phyloP scores from a whole-genome alignment of 164 flowering plant genomes.

The Nymphaea colorata region DNA sequence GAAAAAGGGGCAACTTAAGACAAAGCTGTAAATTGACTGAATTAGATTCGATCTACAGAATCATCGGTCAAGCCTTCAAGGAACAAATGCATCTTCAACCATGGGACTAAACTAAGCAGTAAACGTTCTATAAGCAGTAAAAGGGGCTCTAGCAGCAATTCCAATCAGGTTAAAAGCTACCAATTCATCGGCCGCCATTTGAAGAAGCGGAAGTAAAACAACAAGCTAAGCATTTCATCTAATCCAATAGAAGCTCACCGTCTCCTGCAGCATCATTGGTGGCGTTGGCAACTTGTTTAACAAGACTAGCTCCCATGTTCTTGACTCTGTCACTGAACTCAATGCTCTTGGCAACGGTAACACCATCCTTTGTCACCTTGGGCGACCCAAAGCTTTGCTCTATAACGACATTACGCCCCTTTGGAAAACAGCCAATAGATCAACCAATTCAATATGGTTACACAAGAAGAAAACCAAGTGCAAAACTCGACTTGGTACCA shows the following conservation, averaged over 20 bases:
- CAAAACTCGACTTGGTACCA: not conserved
- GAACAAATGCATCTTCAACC: too few relatives aligned
- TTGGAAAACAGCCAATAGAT: not conserved
- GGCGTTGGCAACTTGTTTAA: slow-evolving; percentile 72
- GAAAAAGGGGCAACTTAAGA: too few relatives aligned
- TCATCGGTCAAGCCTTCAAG: too few relatives aligned
- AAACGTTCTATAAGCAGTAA: too few relatives aligned
- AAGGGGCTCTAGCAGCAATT: too few relatives aligned
- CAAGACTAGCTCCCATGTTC: slow-evolving; percentile 59
- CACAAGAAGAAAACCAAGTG: not conserved
- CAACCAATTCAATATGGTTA: not conserved
- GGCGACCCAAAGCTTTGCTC: slow-evolving; percentile 5
- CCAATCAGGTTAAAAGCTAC: not conserved
- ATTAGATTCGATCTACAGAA: too few relatives aligned
- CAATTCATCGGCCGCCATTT: not conserved
- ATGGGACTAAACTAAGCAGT: too few relatives aligned
- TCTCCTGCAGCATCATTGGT: slow-evolving; percentile 6
- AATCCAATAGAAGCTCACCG: not conserved
- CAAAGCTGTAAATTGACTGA: too few relatives aligned
- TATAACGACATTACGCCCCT: slow-evolving; percentile 2
- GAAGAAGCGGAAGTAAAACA: not conserved
- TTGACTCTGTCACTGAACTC: slow-evolving; percentile 4
- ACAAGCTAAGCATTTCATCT: not conserved
- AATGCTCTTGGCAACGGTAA: slow-evolving; percentile 1
- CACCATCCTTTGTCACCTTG: slow-evolving; percentile 5